Percentiles rank a stretch among this genome's conserved stretches.
These are phyloP conservation scores for Cutaneotrichosporon mucoides DNA, from an alignment of 1,284 basidiomycete species.

Conservation along the genomic window DNA sequence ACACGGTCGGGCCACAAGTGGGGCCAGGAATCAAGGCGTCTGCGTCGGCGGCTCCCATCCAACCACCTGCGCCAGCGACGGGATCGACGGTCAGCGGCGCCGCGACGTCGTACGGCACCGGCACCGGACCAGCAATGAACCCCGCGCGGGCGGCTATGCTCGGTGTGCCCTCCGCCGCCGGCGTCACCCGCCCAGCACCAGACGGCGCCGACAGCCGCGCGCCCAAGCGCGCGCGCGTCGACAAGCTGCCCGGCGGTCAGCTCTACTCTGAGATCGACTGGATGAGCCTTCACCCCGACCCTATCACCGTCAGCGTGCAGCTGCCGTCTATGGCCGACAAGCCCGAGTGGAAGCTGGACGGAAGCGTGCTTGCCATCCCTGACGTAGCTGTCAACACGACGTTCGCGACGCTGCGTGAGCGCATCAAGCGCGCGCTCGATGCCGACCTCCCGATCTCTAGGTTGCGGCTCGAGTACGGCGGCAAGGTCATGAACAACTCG, in stretches of 20 bases:
- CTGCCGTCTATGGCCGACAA: constrained; percentile 71
- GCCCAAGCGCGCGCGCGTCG: constrained; percentile 20
- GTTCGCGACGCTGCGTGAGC: constrained; percentile 80
- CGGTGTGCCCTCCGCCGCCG: neutral
- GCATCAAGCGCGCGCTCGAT: constrained; percentile 70
- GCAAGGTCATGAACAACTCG: constrained; percentile 79
- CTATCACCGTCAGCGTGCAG: constrained; percentile 76
- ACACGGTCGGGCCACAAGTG: constrained; percentile 27
- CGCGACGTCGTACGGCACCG: constrained; percentile 29
- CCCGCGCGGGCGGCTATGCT: constrained; percentile 52
- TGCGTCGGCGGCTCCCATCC: constrained; percentile 27
- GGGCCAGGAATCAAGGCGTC: constrained; percentile 33
- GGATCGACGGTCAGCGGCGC: constrained; percentile 48
- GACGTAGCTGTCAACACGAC: constrained; percentile 76
- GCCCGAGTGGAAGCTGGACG: constrained; percentile 88
- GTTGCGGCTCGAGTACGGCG: constrained; percentile 69
- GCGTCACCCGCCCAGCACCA: neutral
- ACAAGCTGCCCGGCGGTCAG: constrained; percentile 17
- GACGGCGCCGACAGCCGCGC: constrained; percentile 16
- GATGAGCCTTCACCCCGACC: constrained; percentile 81
- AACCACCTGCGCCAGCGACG: constrained; percentile 38
- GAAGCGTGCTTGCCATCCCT: constrained; percentile 65
- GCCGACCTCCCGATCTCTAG: constrained; percentile 70
- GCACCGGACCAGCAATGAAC: constrained; percentile 33
- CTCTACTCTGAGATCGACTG: constrained; percentile 59